These are phyloP conservation scores for Pseudozyma tsukubaensis DNA, from an alignment of 1,284 basidiomycete species.

Conservation along the genomic window DNA sequence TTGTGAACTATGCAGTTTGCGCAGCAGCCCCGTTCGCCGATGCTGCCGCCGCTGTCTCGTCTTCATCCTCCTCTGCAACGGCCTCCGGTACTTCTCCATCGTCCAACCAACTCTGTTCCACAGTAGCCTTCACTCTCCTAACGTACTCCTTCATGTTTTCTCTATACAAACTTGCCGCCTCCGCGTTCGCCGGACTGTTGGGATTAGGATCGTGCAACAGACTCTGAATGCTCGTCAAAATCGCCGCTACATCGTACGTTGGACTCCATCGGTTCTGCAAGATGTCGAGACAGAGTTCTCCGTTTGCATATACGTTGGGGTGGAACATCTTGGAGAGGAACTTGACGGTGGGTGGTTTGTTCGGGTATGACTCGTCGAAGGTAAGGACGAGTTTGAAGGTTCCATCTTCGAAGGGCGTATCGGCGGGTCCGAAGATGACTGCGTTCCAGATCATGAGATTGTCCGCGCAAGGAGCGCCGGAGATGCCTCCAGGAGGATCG, in stretches of 20 bases:
- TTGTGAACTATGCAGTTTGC: background rate
- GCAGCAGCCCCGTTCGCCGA: background rate
- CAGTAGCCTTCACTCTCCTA: slow-evolving; percentile 81
- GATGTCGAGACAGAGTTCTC: slow-evolving; percentile 96
- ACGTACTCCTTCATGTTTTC: slow-evolving; percentile 99
- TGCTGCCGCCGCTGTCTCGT: slow-evolving; percentile 1
- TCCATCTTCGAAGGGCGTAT: slow-evolving; percentile 98
- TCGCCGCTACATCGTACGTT: slow-evolving; percentile 97
- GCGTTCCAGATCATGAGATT: slow-evolving; percentile 99
- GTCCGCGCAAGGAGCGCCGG: slow-evolving; percentile 93
- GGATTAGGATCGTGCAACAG: slow-evolving; percentile 97
- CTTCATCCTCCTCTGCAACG: slow-evolving; percentile 43
- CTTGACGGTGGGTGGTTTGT: slow-evolving; percentile 96
- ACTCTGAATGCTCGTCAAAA: slow-evolving; percentile 94
- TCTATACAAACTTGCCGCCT: slow-evolving; percentile 92
- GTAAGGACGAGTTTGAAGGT: slow-evolving; percentile 95
- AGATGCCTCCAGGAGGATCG: slow-evolving; percentile 94
- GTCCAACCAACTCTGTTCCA: slow-evolving; percentile 68
- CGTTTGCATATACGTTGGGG: slow-evolving; percentile 97
- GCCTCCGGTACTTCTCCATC: slow-evolving; percentile 53
- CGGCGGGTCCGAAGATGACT: slow-evolving; percentile 97
- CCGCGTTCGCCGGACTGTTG: slow-evolving; percentile 93
- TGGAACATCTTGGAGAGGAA: slow-evolving; percentile 99
- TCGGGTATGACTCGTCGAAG: slow-evolving; percentile 97
- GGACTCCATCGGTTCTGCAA: slow-evolving; percentile 98